A percentile compares a stretch with the other conserved stretches of the same genome.
phyloP scores from a whole-genome alignment of 345 rosid genomes.

The Acer saccharum region DNA sequence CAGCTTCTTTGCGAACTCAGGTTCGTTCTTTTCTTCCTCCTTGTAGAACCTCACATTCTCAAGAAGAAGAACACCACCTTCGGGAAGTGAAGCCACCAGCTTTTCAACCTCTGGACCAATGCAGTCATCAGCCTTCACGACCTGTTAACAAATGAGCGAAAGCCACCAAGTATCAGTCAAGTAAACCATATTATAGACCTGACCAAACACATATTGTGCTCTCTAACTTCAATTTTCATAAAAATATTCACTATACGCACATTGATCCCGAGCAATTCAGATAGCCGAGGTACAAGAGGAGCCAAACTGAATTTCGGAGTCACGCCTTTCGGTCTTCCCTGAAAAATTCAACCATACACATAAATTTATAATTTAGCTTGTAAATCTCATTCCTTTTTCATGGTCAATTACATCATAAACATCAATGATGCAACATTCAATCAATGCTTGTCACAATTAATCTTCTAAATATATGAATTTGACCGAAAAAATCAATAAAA shows the following conservation, averaged over 20 bases:
- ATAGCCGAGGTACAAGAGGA: conserved; percentile 83
- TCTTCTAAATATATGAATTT: neutral
- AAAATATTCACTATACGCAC: conserved; percentile 29
- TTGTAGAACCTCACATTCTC: conserved; percentile 92
- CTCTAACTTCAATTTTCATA: neutral
- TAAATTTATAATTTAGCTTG: neutral
- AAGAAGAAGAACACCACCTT: conserved; percentile 86
- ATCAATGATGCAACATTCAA: neutral
- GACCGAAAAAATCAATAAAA: conserved; percentile 14
- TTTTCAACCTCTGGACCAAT: conserved; percentile 91
- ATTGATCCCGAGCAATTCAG: conserved; percentile 88
- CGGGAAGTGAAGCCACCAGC: conserved; percentile 77
- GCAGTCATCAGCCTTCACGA: conserved; percentile 83
- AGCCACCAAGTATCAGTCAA: neutral
- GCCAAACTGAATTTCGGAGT: conserved; percentile 92
- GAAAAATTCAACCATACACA: conserved; percentile 23
- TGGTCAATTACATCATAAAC: neutral
- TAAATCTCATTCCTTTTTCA: neutral
- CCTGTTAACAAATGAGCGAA: conserved; percentile 30
- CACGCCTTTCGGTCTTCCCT: conserved; percentile 96
- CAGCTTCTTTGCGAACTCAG: conserved; percentile 92
- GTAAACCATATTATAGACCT: neutral
- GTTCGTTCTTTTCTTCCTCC: conserved; percentile 95
- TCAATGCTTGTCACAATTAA: neutral
- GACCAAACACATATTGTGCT: neutral